These are phyloP conservation scores for Ogataea corticis DNA, from an alignment of 805 yeast species.

Conservation along the genomic window DNA sequence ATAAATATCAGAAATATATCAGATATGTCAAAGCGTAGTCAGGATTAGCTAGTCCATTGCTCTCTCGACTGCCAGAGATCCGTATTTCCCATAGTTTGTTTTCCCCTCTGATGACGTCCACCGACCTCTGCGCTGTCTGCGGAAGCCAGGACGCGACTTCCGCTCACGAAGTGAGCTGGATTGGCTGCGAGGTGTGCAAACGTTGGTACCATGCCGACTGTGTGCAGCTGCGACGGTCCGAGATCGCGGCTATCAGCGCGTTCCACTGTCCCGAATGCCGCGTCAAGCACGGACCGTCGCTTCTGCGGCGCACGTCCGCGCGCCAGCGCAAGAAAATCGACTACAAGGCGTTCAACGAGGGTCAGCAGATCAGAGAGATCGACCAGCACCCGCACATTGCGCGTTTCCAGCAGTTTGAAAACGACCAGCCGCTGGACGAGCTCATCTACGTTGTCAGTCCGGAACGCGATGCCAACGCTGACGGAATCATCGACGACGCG, in stretches of 20 bases:
- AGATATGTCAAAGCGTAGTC: too few relatives aligned
- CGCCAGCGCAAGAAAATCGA: slow-evolving; percentile 62
- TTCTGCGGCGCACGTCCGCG: slow-evolving; percentile 51
- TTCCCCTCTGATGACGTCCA: neutral
- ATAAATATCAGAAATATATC: too few relatives aligned
- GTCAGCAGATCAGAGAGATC: slow-evolving; percentile 51
- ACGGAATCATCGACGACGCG: slow-evolving; percentile 28
- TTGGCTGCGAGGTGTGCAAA: slow-evolving; percentile 55
- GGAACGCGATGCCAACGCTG: slow-evolving; percentile 12
- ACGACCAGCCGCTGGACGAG: slow-evolving; percentile 27
- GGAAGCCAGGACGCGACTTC: slow-evolving; percentile 10
- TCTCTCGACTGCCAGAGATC: too few relatives aligned
- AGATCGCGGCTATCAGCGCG: slow-evolving; percentile 40
- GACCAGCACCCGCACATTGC: slow-evolving; percentile 61
- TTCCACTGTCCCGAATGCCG: slow-evolving; percentile 60
- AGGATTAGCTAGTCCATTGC: too few relatives aligned
- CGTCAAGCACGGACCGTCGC: slow-evolving; percentile 48
- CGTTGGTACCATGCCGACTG: slow-evolving; percentile 60
- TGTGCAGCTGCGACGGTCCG: slow-evolving; percentile 37
- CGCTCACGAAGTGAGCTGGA: slow-evolving; percentile 42
- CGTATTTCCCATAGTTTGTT: too few relatives aligned
- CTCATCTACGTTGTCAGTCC: slow-evolving; percentile 32
- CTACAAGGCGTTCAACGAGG: slow-evolving; percentile 77
- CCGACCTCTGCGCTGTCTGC: slow-evolving; percentile 26
- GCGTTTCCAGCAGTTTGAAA: slow-evolving; percentile 33